phyloP scores from a whole-genome alignment of 73 alveolate species.

The Paramecium bursaria region DNA sequence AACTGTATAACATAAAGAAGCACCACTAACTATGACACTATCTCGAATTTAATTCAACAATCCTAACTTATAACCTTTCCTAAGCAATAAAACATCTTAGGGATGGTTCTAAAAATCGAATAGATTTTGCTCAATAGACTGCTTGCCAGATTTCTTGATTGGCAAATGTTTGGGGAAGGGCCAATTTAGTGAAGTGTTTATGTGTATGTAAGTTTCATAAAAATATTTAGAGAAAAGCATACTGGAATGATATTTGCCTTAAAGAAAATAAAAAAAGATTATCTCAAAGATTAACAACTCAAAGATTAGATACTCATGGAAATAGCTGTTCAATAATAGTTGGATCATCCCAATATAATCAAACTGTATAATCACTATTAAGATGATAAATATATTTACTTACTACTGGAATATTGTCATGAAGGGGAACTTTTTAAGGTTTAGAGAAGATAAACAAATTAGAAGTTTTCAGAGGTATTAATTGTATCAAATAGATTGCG shows the following conservation, averaged over 20 bases:
- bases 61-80: not conserved
- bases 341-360: conserved; percentile 76
- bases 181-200: conserved; percentile 29
- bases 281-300: conserved; percentile 19
- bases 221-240: conserved; percentile 22
- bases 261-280: conserved; percentile 38
- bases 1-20: not conserved
- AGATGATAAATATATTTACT: conserved; percentile 69
- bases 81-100: not conserved
- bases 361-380: conserved; percentile 71
- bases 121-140: conserved; percentile 3
- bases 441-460: conserved; percentile 21
- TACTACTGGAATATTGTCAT: conserved; percentile 73
- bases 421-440: conserved; percentile 75
- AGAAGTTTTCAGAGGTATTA: conserved; percentile 35
- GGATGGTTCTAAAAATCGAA: conserved; percentile 29
- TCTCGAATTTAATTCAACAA: conserved; percentile 14
- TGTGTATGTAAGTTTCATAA: conserved; percentile 21
- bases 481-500: conserved; percentile 1
- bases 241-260: conserved; percentile 45
- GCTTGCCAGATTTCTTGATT: conserved; percentile 22
- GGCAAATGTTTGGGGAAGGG: conserved; percentile 51
- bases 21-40: conserved; percentile 21
- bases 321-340: conserved; percentile 10
- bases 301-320: conserved; percentile 24